Evolutionary conservation across 352 stramenopile species (phyloP), one percentile per base, ranked within the genome.

Genomic region (Blastocystis sp.): DNA sequence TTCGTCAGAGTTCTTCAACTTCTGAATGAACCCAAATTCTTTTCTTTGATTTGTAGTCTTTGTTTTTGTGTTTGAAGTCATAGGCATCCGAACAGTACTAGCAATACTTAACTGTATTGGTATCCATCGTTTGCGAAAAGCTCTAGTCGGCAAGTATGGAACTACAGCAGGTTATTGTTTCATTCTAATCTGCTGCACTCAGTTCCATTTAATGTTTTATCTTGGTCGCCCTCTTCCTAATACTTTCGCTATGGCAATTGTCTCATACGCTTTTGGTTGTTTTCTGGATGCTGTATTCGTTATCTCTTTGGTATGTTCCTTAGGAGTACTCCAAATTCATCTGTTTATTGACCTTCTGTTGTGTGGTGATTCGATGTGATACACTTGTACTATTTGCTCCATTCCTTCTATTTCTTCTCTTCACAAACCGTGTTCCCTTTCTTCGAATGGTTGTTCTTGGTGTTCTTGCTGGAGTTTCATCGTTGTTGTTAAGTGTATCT

Each of bases 201-300:
- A 98, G 90, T 98, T 98, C 89, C 96, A 99, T 89, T 90, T 98
- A 0, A 91, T 96, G 52, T 99, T 98, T 90, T 99, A 99, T 91
- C 91, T 96, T 21, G 94, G 92, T 56, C 92, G 97, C 39, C 96
- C 96, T 54, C 91, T 99, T 56, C 96, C 96, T 21, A 99, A 99
- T 90, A 94, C 92, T 16, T 98, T 98, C 90, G 96, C 96, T 35
- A 89, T 98, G 88, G 92, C 94, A 54, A 66, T 93, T 14, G 74
- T 90, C 19, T 89, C 91, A 5, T 89, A 92, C 81, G 89, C 89
- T 3, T 92, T 92, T 73, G 89, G 89, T 1, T 88, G 89, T 86
- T 93, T 89, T 90, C 88, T 94, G 1, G 43, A 88, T 27, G 74
- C 24, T 75, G 56, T 80, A 92, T 91, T 9, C 0, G 21, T 42